Evolutionary conservation across 2,329 filamentous ascomycete species (phyloP).

Genomic region (Talaromyces sp.): DNA sequence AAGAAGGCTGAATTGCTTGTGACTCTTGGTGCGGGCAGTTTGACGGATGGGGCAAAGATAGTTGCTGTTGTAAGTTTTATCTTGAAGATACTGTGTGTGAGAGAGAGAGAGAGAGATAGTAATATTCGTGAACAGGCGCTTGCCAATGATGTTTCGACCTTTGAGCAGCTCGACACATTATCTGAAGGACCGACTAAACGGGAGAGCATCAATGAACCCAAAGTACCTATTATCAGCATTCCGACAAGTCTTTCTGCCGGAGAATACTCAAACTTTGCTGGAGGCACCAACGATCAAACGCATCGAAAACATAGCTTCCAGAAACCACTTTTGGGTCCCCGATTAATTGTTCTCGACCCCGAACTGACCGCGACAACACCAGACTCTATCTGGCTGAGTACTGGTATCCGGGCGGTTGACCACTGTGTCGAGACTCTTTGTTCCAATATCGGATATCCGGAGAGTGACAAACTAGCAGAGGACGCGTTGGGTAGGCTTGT

Average conservation of each 20-base stretch:
- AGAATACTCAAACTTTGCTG: conserved; percentile 38
- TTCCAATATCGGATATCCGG: conserved; percentile 29
- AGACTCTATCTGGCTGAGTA: conserved; percentile 51
- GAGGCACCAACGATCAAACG: conserved; percentile 32
- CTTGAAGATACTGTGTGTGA: not conserved
- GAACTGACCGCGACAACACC: conserved; percentile 49
- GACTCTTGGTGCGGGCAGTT: conserved; percentile 50
- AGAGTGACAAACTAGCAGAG: conserved; percentile 32
- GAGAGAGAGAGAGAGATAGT: not conserved
- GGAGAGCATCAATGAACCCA: conserved; percentile 18
- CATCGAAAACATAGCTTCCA: conserved; percentile 33
- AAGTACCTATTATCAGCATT: conserved; percentile 32
- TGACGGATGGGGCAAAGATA: conserved; percentile 55
- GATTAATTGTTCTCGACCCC: conserved; percentile 54
- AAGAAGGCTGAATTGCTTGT: conserved; percentile 45
- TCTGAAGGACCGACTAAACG: conserved; percentile 22
- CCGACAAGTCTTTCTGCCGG: conserved; percentile 39
- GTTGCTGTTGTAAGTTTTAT: conserved; percentile 36
- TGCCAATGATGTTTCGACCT: conserved; percentile 41
- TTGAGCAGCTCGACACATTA: conserved; percentile 36
- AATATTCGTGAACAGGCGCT: conserved; percentile 31
- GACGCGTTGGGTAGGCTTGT: conserved; percentile 39
- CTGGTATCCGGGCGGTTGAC: conserved; percentile 53
- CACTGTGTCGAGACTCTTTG: conserved; percentile 55
- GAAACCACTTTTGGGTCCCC: conserved; percentile 36